Evolutionary conservation across 805 yeast genomes (phyloP).

Genomic region (Metschnikowia dekortorum): DNA sequence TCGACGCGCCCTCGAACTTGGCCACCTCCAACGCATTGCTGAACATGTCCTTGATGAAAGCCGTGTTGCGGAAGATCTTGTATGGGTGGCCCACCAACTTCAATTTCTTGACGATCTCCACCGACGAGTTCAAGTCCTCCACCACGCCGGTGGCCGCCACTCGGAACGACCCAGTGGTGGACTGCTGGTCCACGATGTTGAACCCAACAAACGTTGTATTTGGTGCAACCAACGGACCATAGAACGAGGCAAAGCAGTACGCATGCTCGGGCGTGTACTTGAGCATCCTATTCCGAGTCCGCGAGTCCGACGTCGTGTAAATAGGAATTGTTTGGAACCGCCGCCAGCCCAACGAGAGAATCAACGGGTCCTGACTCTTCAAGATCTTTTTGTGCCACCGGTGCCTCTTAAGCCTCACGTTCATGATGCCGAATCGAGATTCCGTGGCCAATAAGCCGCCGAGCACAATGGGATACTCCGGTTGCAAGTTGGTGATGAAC

Average conservation of each 20-base stretch:
- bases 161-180: conserved; percentile 86
- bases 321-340: conserved; percentile 95
- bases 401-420: conserved; percentile 93
- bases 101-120: conserved; percentile 91
- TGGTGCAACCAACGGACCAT: conserved; percentile 96
- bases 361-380: conserved; percentile 92
- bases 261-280: conserved; percentile 98
- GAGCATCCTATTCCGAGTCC: conserved; percentile 96
- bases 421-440: conserved; percentile 86
- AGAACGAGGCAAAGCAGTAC: conserved; percentile 91
- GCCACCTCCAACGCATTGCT: conserved; percentile 90
- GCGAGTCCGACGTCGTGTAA: conserved; percentile 93
- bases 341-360: conserved; percentile 95
- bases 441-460: conserved; percentile 93
- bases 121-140: conserved; percentile 84
- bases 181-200: conserved; percentile 76
- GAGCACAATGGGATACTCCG: conserved; percentile 76
- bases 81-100: conserved; percentile 93
- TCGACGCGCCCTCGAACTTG: conserved; percentile 95
- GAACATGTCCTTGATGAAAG: conserved; percentile 96
- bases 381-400: conserved; percentile 98
- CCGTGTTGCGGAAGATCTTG: conserved; percentile 92
- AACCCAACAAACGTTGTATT: conserved; percentile 97
- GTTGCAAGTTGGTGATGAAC: conserved; percentile 80
- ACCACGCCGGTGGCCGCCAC: conserved; percentile 97